These are phyloP conservation scores for Calocybe cyanea DNA, from an alignment of 768 basidiomycete species.

Conservation along the genomic window DNA sequence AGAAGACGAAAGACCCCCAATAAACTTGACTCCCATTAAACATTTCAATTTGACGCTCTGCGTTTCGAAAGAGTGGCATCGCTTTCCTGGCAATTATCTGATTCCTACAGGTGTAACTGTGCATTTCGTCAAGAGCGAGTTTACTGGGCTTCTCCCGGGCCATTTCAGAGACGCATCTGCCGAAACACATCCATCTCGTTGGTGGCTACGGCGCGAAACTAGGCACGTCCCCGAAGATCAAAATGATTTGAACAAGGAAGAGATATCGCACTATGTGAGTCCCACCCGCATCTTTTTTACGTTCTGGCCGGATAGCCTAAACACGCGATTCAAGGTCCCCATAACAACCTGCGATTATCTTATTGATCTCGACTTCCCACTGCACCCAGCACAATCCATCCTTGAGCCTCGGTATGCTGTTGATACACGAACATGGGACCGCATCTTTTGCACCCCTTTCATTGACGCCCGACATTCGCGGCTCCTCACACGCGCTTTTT, in stretches of 20 bases:
- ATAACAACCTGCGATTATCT: slow-evolving; percentile 81
- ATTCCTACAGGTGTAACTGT: slow-evolving; percentile 80
- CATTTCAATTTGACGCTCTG: slow-evolving; percentile 76
- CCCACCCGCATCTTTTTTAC: slow-evolving; percentile 4
- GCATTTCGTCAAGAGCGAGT: slow-evolving; percentile 90
- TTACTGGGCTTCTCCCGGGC: slow-evolving; percentile 83
- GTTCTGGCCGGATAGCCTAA: slow-evolving; percentile 5
- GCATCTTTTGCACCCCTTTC: slow-evolving; percentile 77
- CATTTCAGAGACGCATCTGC: slow-evolving; percentile 57
- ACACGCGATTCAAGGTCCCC: slow-evolving; percentile 47
- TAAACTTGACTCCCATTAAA: slow-evolving; percentile 67
- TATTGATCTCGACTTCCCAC: slow-evolving; percentile 85
- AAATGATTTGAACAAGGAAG: slow-evolving; percentile 89
- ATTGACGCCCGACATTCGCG: slow-evolving; percentile 77
- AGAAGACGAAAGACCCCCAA: slow-evolving; percentile 42
- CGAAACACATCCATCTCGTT: slow-evolving; percentile 17
- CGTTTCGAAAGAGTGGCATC: slow-evolving; percentile 93
- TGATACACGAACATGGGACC: slow-evolving; percentile 71
- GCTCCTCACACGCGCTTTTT: slow-evolving; percentile 70
- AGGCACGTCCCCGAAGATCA: slow-evolving; percentile 56
- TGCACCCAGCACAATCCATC: slow-evolving; percentile 47
- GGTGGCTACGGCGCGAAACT: slow-evolving; percentile 64
- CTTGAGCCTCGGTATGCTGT: slow-evolving; percentile 80
- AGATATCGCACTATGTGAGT: slow-evolving; percentile 70
- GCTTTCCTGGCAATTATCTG: slow-evolving; percentile 89